Percentiles rank a stretch among this genome's conserved stretches.
phyloP scores from a whole-genome alignment of 1,284 basidiomycete genomes.

The Rhizoctonia solani region DNA sequence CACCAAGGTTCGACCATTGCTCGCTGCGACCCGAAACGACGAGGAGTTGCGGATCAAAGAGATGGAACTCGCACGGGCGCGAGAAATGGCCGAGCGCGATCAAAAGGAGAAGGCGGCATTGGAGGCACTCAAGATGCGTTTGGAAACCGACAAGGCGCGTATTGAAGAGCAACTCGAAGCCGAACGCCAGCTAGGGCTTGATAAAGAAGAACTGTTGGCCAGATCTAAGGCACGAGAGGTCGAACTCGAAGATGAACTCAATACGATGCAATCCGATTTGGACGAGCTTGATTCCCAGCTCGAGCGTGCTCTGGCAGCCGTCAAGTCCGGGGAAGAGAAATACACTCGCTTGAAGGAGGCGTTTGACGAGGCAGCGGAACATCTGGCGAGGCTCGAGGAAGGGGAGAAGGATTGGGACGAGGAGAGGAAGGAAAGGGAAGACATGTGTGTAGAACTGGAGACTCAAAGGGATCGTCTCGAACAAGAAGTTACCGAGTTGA shows the following conservation, averaged over 20 bases:
- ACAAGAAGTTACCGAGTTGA: slow-evolving; percentile 71
- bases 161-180: slow-evolving; percentile 82
- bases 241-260: slow-evolving; percentile 84
- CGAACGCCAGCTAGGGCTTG: slow-evolving; percentile 77
- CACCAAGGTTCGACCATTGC: slow-evolving; percentile 90
- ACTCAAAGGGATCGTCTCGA: slow-evolving; percentile 61
- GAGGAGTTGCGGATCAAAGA: slow-evolving; percentile 91
- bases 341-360: slow-evolving; percentile 69
- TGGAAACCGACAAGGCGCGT: slow-evolving; percentile 80
- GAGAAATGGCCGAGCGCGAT: slow-evolving; percentile 85
- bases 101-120: slow-evolving; percentile 77
- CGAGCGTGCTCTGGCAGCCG: slow-evolving; percentile 74
- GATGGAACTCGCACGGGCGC: slow-evolving; percentile 78
- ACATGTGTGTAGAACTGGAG: slow-evolving; percentile 62
- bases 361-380: slow-evolving; percentile 82
- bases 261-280: slow-evolving; percentile 79
- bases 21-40: slow-evolving; percentile 91
- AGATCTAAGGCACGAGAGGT: slow-evolving; percentile 83
- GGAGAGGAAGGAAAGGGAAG: slow-evolving; percentile 65
- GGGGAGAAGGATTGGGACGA: slow-evolving; percentile 79
- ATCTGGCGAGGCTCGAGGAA: slow-evolving; percentile 76
- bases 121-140: slow-evolving; percentile 74
- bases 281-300: slow-evolving; percentile 86
- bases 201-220: slow-evolving; percentile 86
- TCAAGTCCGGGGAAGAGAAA: slow-evolving; percentile 79